These are phyloP conservation scores for Halenospora varia DNA, from an alignment of 495 filamentous ascomycete species.

Conservation along the genomic window DNA sequence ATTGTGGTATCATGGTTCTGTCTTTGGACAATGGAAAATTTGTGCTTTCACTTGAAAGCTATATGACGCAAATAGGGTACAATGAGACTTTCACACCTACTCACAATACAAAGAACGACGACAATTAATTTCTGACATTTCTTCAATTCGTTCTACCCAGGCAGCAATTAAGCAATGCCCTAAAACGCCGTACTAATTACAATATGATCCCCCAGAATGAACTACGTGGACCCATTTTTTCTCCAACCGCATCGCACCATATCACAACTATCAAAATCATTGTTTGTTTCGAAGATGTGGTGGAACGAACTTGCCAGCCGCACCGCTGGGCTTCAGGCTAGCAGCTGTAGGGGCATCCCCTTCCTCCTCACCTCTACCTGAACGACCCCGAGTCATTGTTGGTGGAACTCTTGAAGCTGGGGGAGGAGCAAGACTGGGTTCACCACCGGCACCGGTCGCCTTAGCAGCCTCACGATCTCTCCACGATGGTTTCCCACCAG, in stretches of 20 bases:
- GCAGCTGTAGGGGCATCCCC: constrained; percentile 14
- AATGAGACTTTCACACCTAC: too few relatives aligned
- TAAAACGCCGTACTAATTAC: neutral
- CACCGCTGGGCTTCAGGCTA: constrained; percentile 19
- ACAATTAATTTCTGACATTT: neutral
- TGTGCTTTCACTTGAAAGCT: too few relatives aligned
- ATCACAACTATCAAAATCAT: neutral
- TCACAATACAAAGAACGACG: too few relatives aligned
- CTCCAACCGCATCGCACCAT: neutral
- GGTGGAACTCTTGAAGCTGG: constrained; percentile 13
- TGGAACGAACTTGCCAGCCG: constrained; percentile 29
- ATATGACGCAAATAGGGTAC: too few relatives aligned
- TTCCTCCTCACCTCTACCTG: constrained; percentile 19
- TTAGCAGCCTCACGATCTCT: constrained; percentile 79
- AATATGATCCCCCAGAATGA: neutral
- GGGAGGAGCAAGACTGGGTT: constrained; percentile 8
- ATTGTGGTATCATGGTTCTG: too few relatives aligned
- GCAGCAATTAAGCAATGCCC: neutral
- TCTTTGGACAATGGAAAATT: too few relatives aligned
- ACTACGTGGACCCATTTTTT: neutral
- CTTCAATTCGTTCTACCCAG: neutral
- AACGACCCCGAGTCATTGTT: constrained; percentile 21
- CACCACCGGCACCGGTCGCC: constrained; percentile 26
- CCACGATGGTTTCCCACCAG: constrained; percentile 67
- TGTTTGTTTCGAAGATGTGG: constrained; percentile 23